Evolutionary conservation across 2,329 filamentous ascomycete genomes (phyloP).

Genomic region (Pestalotiopsis sp.): DNA sequence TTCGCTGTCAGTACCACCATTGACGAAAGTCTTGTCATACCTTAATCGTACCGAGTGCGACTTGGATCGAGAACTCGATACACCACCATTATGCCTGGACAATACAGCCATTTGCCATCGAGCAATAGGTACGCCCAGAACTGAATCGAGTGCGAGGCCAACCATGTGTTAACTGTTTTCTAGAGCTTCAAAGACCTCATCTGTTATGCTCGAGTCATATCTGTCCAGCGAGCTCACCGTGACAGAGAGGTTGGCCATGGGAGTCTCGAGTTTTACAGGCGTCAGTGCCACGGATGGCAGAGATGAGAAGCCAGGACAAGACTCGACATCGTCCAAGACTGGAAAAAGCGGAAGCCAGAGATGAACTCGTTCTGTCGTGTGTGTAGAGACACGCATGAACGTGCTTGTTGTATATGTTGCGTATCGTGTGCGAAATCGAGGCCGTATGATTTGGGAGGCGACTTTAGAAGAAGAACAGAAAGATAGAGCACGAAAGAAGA

Average conservation of each 20-base stretch:
- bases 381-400: neutral
- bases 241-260: constrained; percentile 5
- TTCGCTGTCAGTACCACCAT: neutral
- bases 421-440: neutral
- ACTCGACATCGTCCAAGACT: neutral
- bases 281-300: neutral
- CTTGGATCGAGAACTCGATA: neutral
- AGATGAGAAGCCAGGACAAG: neutral
- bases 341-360: neutral
- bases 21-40: neutral
- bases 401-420: neutral
- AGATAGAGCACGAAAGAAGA: too few relatives aligned
- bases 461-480: too few relatives aligned
- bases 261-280: neutral
- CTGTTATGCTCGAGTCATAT: constrained; percentile 2
- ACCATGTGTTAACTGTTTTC: neutral
- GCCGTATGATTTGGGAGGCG: too few relatives aligned
- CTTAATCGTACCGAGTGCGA: neutral
- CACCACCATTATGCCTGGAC: neutral
- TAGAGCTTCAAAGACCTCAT: neutral
- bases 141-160: neutral
- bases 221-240: neutral
- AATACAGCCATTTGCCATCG: neutral
- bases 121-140: neutral
- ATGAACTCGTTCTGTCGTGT: neutral